These are phyloP conservation scores for Phytophthora litchii DNA, from an alignment of 352 stramenopile species.

Conservation along the genomic window DNA sequence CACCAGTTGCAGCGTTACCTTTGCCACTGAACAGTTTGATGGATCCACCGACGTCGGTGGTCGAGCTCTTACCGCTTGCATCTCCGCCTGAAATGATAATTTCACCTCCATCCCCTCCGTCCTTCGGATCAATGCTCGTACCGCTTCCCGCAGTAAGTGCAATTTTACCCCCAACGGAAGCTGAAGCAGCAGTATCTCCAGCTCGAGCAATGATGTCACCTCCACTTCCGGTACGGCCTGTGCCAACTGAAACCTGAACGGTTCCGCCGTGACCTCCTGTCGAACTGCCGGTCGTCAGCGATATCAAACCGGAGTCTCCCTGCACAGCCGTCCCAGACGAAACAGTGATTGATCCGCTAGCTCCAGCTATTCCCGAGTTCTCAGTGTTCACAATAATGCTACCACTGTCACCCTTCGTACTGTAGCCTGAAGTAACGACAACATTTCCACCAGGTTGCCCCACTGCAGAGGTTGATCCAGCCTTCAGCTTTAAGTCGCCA, in stretches of 20 bases:
- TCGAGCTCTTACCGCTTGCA: constrained; percentile 48
- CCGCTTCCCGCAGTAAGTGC: constrained; percentile 49
- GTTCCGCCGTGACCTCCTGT: constrained; percentile 62
- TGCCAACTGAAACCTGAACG: constrained; percentile 69
- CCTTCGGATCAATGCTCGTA: constrained; percentile 48
- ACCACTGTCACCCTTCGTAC: constrained; percentile 73
- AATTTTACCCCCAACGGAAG: constrained; percentile 56
- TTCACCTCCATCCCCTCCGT: constrained; percentile 72
- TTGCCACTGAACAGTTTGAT: constrained; percentile 54
- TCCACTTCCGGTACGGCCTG: constrained; percentile 51
- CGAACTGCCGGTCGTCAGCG: constrained; percentile 71
- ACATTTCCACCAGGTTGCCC: constrained; percentile 80
- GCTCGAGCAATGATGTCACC: constrained; percentile 74
- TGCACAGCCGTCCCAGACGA: constrained; percentile 57
- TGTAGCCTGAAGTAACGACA: constrained; percentile 75
- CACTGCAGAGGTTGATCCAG: constrained; percentile 33
- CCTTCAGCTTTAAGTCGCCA: constrained; percentile 35
- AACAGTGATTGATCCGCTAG: constrained; percentile 73
- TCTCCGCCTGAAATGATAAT: constrained; percentile 68
- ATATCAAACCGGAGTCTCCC: constrained; percentile 75
- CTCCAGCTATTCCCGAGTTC: constrained; percentile 74
- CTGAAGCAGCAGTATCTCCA: constrained; percentile 55
- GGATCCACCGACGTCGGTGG: constrained; percentile 56
- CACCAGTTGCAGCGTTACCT: constrained; percentile 56
- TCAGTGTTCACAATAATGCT: constrained; percentile 74